Evolutionary conservation across 208 protist genomes (phyloP).

Genomic region (Histomonas meleagridis): DNA sequence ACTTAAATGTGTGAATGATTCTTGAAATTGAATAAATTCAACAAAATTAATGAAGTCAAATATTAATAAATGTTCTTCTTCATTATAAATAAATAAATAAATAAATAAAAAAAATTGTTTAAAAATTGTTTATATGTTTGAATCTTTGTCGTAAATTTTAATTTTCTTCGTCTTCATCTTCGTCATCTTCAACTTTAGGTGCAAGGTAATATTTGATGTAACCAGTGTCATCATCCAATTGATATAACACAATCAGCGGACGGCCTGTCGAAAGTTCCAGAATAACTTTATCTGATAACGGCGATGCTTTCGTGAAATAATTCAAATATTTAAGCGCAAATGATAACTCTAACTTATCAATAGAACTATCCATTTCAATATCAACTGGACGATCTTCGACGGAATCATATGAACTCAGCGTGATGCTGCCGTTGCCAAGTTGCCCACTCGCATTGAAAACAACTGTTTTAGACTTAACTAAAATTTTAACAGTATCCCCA

Average conservation of each 20-base stretch:
- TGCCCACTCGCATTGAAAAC: not conserved
- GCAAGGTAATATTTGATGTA: slow-evolving; percentile 36
- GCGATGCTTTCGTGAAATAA: slow-evolving; percentile 6
- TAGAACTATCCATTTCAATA: not conserved
- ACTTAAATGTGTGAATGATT: too few relatives aligned
- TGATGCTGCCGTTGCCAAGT: not conserved
- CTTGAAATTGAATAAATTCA: too few relatives aligned
- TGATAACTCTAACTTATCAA: not conserved
- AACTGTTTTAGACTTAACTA: not conserved
- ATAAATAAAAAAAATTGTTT: too few relatives aligned
- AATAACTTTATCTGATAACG: not conserved
- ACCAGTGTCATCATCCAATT: not conserved
- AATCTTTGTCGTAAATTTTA: too few relatives aligned
- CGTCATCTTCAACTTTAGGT: slow-evolving; percentile 34
- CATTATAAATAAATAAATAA: too few relatives aligned
- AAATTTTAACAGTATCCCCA: slow-evolving; percentile 16
- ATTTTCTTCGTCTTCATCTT: slow-evolving; percentile 34
- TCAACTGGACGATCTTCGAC: not conserved
- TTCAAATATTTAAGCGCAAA: slow-evolving; percentile 20
- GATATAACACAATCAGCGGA: slow-evolving; percentile 1
- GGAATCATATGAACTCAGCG: not conserved
- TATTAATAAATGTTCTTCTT: too few relatives aligned
- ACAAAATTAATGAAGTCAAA: too few relatives aligned
- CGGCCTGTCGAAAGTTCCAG: not conserved
- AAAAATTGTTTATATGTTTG: too few relatives aligned